A percentile compares a stretch with the other conserved stretches of the same genome.
Conservation (phyloP, 345 rosid genomes). For the Eucalyptus viminalis region DNA sequence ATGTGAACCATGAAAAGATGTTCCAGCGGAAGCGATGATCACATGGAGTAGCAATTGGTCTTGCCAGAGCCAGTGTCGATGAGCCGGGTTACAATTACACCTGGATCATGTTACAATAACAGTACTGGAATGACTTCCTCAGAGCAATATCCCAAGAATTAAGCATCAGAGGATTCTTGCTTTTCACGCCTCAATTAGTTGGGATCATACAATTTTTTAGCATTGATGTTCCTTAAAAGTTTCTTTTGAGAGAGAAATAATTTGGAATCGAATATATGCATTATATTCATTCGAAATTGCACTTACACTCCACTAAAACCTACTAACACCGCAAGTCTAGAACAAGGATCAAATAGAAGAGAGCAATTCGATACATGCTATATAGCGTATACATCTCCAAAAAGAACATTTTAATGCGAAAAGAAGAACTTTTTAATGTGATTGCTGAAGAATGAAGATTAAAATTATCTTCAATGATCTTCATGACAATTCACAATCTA, state of each 20-base stretch:
- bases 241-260: not conserved
- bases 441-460: not conserved
- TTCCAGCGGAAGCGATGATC: not conserved
- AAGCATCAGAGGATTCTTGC: not conserved
- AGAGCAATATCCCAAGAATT: not conserved
- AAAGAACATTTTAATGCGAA: too few relatives aligned
- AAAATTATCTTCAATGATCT: not conserved
- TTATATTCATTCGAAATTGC: not conserved
- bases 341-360: not conserved
- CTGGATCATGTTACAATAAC: not conserved
- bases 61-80: not conserved
- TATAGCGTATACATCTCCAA: too few relatives aligned
- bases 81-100: not conserved
- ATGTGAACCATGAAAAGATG: not conserved
- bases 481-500: not conserved
- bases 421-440: not conserved
- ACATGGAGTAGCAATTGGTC: not conserved
- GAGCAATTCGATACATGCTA: not conserved
- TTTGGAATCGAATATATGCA: not conserved
- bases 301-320: not conserved
- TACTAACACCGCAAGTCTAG: not conserved
- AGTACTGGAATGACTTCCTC: not conserved
- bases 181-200: not conserved
- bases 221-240: not conserved
- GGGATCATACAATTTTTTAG: not conserved